Base-by-base conservation (phyloP, 441 rosid genomes). In the Biscutella laevigata region DNA sequence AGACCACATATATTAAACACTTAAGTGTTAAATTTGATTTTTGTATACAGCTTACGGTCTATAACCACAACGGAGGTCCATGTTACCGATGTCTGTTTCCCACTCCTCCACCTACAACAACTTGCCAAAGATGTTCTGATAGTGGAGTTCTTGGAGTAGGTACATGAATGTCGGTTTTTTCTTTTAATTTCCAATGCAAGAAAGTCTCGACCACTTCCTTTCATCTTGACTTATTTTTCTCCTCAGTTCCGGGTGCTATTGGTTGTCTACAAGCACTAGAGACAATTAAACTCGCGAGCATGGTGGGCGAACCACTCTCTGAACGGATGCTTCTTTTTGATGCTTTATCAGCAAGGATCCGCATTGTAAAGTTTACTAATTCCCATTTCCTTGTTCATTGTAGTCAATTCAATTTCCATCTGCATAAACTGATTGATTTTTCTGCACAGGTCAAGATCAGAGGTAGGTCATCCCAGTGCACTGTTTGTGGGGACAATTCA, bases 101-200 rank as follows among this genome's bases (percentile, higher is more conserved):
- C 28, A 74, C 81, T 45, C 98, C 98, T 3, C 98, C 98, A 59
- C 95, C 98, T 5, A 59, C 86, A 53, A 67, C 94, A 45, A 94
- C 98, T 4, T 92, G 98, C 73, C 98, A 88, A 60, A 74, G 98
- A 74, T 92, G 98, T 62, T 72, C 98, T 2, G 98, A 92, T 64
- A 88, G 89, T 65, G 98, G 98, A 32, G 98, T 92, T 58, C 78
- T 88, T 28, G 98, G 98, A 74, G 94, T 92, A 41, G 96, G 96
- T 92, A 80, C 44, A 77, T 67, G 12, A 45, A 51, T 39, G 27
- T 13, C 5, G 9, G 0, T 17, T 30, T 29, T 22, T 11, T 10
- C 1, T 40, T 2, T n/a, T n/a, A n/a, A n/a, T 20, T 34, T 28
- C 3, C 14, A 8, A n/a, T 37, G 29, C 43, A 10, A 16, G 42